Evolutionary conservation across 2,329 filamentous ascomycete species (phyloP), one percentile per base, ranked within the genome.

Genomic region (Ampelomyces quisqualis): DNA sequence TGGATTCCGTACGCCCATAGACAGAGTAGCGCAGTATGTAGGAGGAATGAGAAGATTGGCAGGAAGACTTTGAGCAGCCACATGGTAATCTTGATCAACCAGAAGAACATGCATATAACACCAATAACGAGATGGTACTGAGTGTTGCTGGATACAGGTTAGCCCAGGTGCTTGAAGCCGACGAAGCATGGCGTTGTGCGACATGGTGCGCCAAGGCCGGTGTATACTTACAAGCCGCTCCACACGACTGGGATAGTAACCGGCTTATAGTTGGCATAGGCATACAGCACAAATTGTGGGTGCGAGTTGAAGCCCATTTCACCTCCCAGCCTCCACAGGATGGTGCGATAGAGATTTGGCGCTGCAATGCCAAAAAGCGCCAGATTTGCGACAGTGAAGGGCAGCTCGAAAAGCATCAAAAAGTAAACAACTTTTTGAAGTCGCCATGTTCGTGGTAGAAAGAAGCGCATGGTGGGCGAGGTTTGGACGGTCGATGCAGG

Each of bases 111-210:
- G 43, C 81, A 83, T 38, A 89, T 73, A 51, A 91, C 78, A 24
- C 85, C 85, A 53, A 90, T 84, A 60, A 84, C 84, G 53, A 90
- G 80, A 60, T 90, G 89, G 71, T 80, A 88, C 54, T 84, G 75
- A 33, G 86, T 89, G 48, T 88, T 73, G 40, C 86, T 90, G 9
- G 8, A 23, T n/a, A 24, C 15, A 17, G 37, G n/a, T n/a, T n/a
- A n/a, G n/a, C n/a, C n/a, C n/a, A n/a, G n/a, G n/a, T n/a, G n/a
- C n/a, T n/a, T n/a, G n/a, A n/a, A n/a, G n/a, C n/a, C n/a, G n/a
- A n/a, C n/a, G n/a, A n/a, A n/a, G n/a, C n/a, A n/a, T n/a, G n/a
- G n/a, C n/a, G n/a, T n/a, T n/a, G n/a, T n/a, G n/a, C n/a, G n/a
- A n/a, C n/a, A n/a, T n/a, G n/a, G n/a, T n/a, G n/a, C n/a, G 22